Evolutionary conservation across 306 rosid genomes (phyloP).

Genomic region (Prunus campanulata): DNA sequence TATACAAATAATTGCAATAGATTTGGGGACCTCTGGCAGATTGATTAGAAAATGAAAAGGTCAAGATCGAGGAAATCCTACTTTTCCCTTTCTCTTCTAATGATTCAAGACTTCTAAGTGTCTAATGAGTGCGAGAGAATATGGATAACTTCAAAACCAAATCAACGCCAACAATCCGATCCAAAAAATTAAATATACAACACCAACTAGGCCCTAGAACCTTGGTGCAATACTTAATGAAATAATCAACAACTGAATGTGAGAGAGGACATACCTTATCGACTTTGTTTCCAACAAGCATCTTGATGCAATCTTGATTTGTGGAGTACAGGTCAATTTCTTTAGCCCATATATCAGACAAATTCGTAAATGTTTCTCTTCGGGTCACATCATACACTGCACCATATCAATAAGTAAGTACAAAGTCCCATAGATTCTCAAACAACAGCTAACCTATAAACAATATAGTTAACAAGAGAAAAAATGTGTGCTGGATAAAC

Average conservation of each 20-base stretch:
- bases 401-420: constrained; percentile 11
- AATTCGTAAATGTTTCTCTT: constrained; percentile 66
- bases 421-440: not conserved
- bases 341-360: constrained; percentile 85
- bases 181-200: not conserved
- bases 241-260: not conserved
- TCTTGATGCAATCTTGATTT: constrained; percentile 77
- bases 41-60: not conserved
- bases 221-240: no score
- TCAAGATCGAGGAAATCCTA: not conserved
- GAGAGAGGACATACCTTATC: constrained; percentile 45
- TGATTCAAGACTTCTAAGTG: not conserved
- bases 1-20: not conserved
- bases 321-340: constrained; percentile 76
- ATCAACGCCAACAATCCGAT: not conserved
- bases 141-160: not conserved
- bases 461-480: not conserved
- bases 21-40: not conserved
- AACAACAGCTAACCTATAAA: not conserved
- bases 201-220: not conserved
- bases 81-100: not conserved
- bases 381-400: constrained; percentile 73
- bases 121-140: not conserved
- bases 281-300: constrained; percentile 83
- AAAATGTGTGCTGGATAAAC: not conserved